Evolutionary conservation across 1,139 yeast species (phyloP), one percentile per base, ranked within the genome.

Genomic region (Candida freyschussii): DNA sequence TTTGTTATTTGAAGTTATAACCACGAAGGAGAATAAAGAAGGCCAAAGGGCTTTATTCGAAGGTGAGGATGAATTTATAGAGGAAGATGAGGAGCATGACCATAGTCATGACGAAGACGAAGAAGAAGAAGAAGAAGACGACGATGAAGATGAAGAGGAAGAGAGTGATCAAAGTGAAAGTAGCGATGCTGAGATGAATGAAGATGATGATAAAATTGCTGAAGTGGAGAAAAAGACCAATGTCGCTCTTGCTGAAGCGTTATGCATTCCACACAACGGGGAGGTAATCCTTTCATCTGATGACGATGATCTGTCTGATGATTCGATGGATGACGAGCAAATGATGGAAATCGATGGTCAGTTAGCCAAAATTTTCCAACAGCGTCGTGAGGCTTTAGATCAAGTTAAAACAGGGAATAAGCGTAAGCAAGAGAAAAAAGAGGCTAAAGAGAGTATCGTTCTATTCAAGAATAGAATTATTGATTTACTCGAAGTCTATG

Each of bases 271-370:
- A 8, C 68, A 75, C 2, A 62, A 59, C 24, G 59, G 55, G 23
- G 61, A 56, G 9, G 56, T 50, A 12, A 51, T 53, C 10, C 53
- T 49, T 17, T 55, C 56, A 4, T 65, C 59, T 3, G 57, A 49
- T n/a, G 62, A 57, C 7, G 63, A 57, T 11, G 68, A 71, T 3
- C 72, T 72, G 32, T 83, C 76, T 37, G 85, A 82, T 10, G 94
- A 84, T 42, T 75, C 87, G 3, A 83, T 86, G 94, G 93, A 91
- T 47, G 99, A 91, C 56, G 97, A 89, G 47, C 89, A 87, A 56
- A 91, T 91, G 99, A 77, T 89, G 78, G 95, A 91, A 12, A 73
- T 91, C 54, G 98, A 91, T 55, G 86, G 71, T 17, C 93, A 86
- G 41, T 65, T 91, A 21, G 75, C 96, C 0, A 73, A 72, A 35